phyloP scores from a whole-genome alignment of 1,139 yeast genomes.

The Hyphopichia fennica region DNA sequence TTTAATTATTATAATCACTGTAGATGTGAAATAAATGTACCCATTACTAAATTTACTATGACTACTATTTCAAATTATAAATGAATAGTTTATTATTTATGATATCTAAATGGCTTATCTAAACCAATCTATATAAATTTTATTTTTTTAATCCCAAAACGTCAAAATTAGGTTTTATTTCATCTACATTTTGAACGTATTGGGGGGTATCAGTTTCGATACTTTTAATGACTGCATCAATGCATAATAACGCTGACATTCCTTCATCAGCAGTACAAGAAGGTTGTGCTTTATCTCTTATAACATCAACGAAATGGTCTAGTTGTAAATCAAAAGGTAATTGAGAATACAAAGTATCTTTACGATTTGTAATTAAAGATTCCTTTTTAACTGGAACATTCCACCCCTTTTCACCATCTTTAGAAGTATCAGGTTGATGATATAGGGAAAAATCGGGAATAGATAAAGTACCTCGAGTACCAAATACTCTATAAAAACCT shows the following conservation, averaged over 20 bases:
- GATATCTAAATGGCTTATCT: too few relatives aligned
- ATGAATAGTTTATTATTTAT: too few relatives aligned
- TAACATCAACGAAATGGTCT: conserved; percentile 37
- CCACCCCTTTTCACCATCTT: conserved; percentile 19
- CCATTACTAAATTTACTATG: too few relatives aligned
- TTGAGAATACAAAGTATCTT: conserved; percentile 11
- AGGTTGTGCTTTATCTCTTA: conserved; percentile 27
- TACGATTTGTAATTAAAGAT: conserved; percentile 12
- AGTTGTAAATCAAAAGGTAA: conserved; percentile 36
- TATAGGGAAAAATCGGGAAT: conserved; percentile 38
- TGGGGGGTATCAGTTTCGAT: conserved; percentile 39
- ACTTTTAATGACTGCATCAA: conserved; percentile 38
- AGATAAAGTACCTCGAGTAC: conserved; percentile 37
- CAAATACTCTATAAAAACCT: conserved; percentile 40
- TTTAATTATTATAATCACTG: too few relatives aligned
- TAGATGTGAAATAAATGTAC: background rate
- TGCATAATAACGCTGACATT: conserved; percentile 30
- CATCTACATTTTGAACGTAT: conserved; percentile 23
- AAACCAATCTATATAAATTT: too few relatives aligned
- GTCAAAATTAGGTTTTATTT: conserved; percentile 23
- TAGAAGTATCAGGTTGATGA: conserved; percentile 21
- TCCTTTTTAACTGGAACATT: conserved; percentile 13
- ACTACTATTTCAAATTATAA: too few relatives aligned
- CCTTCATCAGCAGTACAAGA: conserved; percentile 41
- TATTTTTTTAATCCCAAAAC: conserved; percentile 11